phyloP scores from a whole-genome alignment of 345 rosid species.

The Rhodamnia rubescens region DNA sequence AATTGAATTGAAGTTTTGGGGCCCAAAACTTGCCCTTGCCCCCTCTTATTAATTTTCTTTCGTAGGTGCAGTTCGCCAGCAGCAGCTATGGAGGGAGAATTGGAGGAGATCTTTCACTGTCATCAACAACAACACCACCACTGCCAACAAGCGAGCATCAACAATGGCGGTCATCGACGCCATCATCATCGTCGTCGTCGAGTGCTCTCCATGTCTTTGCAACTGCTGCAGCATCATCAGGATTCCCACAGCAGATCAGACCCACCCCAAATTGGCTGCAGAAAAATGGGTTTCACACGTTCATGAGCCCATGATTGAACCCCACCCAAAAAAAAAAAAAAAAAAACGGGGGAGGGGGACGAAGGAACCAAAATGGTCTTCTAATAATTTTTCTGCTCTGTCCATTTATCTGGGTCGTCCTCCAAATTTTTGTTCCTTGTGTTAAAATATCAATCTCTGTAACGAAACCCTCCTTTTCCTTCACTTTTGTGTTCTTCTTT shows the following conservation, averaged over 20 bases:
- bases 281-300: slow-evolving; percentile 41
- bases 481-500: not conserved
- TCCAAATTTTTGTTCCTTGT: not conserved
- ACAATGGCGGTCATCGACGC: not conserved
- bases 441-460: not conserved
- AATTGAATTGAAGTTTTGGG: not conserved
- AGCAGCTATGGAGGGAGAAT: slow-evolving; percentile 39
- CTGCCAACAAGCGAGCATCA: not conserved
- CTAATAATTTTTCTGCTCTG: not conserved
- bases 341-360: not conserved
- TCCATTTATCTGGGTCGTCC: not conserved
- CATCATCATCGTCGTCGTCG: not conserved
- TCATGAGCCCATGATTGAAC: slow-evolving; percentile 24
- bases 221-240: slow-evolving; percentile 99
- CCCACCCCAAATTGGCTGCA: slow-evolving; percentile 56
- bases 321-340: not conserved
- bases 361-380: not conserved
- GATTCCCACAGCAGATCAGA: slow-evolving; percentile 72
- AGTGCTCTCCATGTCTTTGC: slow-evolving; percentile 42
- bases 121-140: slow-evolving; percentile 21
- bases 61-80: slow-evolving; percentile 37
- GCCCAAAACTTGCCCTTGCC: not conserved
- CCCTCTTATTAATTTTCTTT: not conserved
- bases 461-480: not conserved
- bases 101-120: slow-evolving; percentile 57